Percentiles rank a stretch among this genome's conserved stretches.
Evolutionary conservation across 139 green algal genomes (phyloP).

Genomic region (Chlamydomonas schloesseri): DNA sequence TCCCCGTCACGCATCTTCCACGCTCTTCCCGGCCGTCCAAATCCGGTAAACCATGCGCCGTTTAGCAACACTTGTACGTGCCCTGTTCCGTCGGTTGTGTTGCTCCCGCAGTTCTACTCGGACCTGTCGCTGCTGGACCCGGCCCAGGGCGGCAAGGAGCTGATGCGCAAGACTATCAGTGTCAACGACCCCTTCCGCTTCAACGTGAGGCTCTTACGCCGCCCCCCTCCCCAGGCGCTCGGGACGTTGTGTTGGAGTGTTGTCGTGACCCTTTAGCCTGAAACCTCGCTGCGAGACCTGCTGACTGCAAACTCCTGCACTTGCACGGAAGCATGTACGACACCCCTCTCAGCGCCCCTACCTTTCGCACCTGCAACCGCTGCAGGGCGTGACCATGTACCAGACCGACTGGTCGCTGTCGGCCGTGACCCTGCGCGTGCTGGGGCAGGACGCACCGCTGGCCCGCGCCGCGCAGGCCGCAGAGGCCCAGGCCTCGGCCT

Average conservation of each 20-base stretch:
- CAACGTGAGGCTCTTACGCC: not conserved
- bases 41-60: too few relatives aligned
- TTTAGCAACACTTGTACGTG: too few relatives aligned
- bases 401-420: conserved; percentile 97
- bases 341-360: too few relatives aligned
- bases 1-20: too few relatives aligned
- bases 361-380: too few relatives aligned
- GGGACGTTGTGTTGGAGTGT: too few relatives aligned
- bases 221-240: not conserved
- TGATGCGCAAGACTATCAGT: conserved; percentile 81
- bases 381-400: conserved; percentile 86
- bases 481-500: not conserved
- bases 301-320: too few relatives aligned
- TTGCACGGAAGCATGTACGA: too few relatives aligned
- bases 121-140: conserved; percentile 80
- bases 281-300: too few relatives aligned
- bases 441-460: conserved; percentile 29
- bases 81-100: too few relatives aligned
- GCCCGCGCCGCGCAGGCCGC: conserved; percentile 3
- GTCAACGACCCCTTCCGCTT: conserved; percentile 97
- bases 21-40: too few relatives aligned
- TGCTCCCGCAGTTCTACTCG: conserved; percentile 86
- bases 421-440: conserved; percentile 77
- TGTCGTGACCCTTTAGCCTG: too few relatives aligned
- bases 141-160: conserved; percentile 47